Conservation (phyloP, 2,329 filamentous ascomycete genomes). For the Zymoseptoria ardabiliae region DNA sequence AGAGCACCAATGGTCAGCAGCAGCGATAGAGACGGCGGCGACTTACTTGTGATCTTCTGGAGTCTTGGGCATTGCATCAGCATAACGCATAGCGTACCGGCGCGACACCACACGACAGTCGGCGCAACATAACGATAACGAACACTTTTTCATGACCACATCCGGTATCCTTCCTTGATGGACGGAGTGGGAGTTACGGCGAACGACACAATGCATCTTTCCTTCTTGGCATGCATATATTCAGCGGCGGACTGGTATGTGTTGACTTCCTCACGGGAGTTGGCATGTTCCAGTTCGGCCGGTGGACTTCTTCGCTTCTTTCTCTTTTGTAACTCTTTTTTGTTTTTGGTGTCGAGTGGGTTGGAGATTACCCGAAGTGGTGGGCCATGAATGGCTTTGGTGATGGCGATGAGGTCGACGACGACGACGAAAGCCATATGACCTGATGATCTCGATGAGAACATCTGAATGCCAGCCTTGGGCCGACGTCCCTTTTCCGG, state of each 20-base stretch:
- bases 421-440: background rate
- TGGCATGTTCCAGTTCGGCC: constrained; percentile 1
- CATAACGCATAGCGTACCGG: constrained; percentile 4
- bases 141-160: constrained; percentile 15
- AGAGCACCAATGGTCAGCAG: constrained; percentile 3
- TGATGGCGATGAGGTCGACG: background rate
- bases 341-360: background rate
- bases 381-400: no score
- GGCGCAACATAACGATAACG: constrained; percentile 14
- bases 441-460: background rate
- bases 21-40: background rate
- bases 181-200: constrained; percentile 10
- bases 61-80: constrained; percentile 1
- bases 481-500: background rate
- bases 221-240: constrained; percentile 9
- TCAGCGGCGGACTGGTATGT: background rate
- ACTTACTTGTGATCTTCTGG: constrained; percentile 4
- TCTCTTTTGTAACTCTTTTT: constrained; percentile 10
- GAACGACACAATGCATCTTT: constrained; percentile 10
- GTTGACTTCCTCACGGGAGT: background rate
- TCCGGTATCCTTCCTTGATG: constrained; percentile 3
- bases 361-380: background rate
- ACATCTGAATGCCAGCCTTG: background rate
- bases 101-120: constrained; percentile 12
- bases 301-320: constrained; percentile 1